phyloP scores from a whole-genome alignment of 345 rosid genomes.

The Pugionium cornutum region DNA sequence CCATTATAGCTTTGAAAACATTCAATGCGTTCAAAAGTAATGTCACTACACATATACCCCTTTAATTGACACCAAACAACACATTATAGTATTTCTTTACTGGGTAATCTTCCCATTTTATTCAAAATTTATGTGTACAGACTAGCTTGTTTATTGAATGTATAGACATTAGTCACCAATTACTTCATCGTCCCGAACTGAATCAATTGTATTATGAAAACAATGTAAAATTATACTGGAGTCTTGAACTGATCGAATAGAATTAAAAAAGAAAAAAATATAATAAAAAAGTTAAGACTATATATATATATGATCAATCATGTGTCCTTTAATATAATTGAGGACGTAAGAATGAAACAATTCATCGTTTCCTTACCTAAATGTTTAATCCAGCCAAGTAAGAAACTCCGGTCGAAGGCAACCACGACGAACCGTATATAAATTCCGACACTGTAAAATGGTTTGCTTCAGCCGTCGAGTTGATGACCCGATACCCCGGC shows the following conservation, averaged over 20 bases:
- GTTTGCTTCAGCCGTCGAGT: conserved; percentile 62
- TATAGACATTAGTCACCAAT: background rate
- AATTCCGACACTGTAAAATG: conserved; percentile 82
- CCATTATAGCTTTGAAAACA: background rate
- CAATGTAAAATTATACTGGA: background rate
- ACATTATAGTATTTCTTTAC: too few relatives aligned
- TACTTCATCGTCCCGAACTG: background rate
- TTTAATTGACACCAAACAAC: too few relatives aligned
- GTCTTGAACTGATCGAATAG: conserved; percentile 17
- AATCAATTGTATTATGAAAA: background rate
- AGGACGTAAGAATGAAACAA: conserved; percentile 44
- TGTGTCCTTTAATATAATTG: conserved; percentile 31
- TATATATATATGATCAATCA: conserved; percentile 31
- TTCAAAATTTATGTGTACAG: background rate
- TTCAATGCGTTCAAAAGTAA: too few relatives aligned
- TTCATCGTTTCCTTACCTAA: conserved; percentile 41
- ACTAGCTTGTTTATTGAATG: background rate
- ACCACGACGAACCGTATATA: conserved; percentile 90
- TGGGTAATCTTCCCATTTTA: too few relatives aligned
- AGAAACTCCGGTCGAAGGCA: conserved; percentile 97
- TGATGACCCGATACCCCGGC: conserved; percentile 82
- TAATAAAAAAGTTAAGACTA: conserved; percentile 26
- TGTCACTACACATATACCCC: too few relatives aligned
- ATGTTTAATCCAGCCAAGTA: conserved; percentile 75
- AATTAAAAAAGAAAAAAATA: background rate